phyloP scores from a whole-genome alignment of 495 filamentous ascomycete species.

The Parmelia sp. region DNA sequence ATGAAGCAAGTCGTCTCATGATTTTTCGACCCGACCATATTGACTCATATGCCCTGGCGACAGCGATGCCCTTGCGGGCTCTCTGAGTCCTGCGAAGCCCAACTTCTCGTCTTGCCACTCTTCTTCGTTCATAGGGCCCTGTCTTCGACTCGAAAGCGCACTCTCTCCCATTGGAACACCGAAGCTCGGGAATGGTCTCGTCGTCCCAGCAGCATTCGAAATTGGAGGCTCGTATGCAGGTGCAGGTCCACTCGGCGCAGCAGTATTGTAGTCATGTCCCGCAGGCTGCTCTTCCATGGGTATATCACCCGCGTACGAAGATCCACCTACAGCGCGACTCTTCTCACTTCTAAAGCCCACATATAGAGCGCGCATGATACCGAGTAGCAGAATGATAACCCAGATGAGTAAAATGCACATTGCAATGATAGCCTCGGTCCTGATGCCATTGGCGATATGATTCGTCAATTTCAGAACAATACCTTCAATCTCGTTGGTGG shows the following conservation, averaged over 20 bases:
- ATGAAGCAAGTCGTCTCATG: conserved; percentile 10
- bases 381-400: conserved; percentile 68
- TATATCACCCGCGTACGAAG: conserved; percentile 31
- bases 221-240: conserved; percentile 28
- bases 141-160: conserved; percentile 1
- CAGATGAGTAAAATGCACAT: conserved; percentile 63
- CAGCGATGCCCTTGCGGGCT: conserved; percentile 14
- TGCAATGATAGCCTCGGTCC: conserved; percentile 71
- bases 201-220: background rate
- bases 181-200: conserved; percentile 7
- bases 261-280: conserved; percentile 11
- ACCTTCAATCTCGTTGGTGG: conserved; percentile 72
- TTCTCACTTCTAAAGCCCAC: conserved; percentile 39
- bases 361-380: conserved; percentile 57
- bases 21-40: conserved; percentile 20
- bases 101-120: conserved; percentile 39
- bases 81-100: conserved; percentile 42
- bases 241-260: conserved; percentile 17
- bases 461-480: conserved; percentile 61
- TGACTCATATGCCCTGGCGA: conserved; percentile 11
- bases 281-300: conserved; percentile 20
- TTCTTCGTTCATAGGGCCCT: conserved; percentile 8
- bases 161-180: conserved; percentile 6
- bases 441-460: conserved; percentile 57
- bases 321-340: conserved; percentile 44